A percentile compares a stretch with the other conserved stretches of the same genome.
Conservation (phyloP, 2,329 filamentous ascomycete genomes). For the Trichophyton verrucosum region DNA sequence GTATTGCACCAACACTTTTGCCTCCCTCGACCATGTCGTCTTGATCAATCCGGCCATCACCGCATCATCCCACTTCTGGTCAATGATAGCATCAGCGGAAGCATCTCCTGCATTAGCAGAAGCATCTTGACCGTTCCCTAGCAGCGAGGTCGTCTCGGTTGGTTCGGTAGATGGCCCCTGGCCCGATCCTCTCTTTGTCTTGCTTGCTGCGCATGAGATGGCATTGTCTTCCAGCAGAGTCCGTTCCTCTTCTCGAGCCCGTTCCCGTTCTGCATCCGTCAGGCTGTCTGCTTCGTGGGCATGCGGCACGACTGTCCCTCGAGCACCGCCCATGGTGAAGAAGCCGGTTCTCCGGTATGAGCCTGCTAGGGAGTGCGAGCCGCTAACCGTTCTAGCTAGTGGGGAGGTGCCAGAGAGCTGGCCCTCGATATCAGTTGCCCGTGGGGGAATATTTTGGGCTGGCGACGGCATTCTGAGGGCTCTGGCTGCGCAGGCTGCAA, state of each 20-base stretch:
- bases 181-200: background rate
- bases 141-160: conserved; percentile 39
- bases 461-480: background rate
- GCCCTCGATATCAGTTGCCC: background rate
- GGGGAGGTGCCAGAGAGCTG: conserved; percentile 4
- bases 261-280: conserved; percentile 42
- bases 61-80: conserved; percentile 73
- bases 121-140: conserved; percentile 20
- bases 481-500: background rate
- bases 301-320: conserved; percentile 54
- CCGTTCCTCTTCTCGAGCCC: conserved; percentile 45
- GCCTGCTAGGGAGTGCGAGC: conserved; percentile 43
- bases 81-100: conserved; percentile 40
- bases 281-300: conserved; percentile 27
- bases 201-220: conserved; percentile 29
- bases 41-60: conserved; percentile 68
- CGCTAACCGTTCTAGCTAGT: conserved; percentile 19
- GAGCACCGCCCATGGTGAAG: conserved; percentile 58
- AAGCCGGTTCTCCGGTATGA: conserved; percentile 67
- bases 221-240: conserved; percentile 48
- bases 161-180: conserved; percentile 12
- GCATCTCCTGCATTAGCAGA: conserved; percentile 30
- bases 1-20: conserved; percentile 64
- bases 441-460: background rate
- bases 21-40: conserved; percentile 83